Conservation (phyloP, 352 stramenopile species). For the Pythium sp. region DNA sequence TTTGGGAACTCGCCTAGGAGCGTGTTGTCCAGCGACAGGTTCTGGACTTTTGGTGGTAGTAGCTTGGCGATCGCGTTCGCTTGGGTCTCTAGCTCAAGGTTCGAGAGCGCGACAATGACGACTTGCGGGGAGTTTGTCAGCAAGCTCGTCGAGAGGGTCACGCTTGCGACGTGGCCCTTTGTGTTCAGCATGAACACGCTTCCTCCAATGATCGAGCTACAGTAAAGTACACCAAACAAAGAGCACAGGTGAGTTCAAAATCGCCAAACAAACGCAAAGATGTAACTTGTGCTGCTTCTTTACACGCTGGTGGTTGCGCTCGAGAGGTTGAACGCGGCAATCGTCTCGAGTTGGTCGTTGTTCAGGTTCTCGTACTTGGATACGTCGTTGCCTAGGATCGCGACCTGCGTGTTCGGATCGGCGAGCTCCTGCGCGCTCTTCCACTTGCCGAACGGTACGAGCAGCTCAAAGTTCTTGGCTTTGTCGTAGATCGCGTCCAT, state of each 20-base stretch:
- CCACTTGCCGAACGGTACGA: constrained; percentile 8
- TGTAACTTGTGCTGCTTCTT: not conserved
- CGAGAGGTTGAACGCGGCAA: not conserved
- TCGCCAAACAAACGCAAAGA: too few species aligned
- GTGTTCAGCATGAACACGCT: not conserved
- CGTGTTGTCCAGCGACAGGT: constrained; percentile 1
- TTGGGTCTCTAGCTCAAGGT: not conserved
- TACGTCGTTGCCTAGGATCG: not conserved
- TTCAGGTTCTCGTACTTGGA: not conserved
- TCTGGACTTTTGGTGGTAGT: not conserved
- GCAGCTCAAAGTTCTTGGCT: not conserved
- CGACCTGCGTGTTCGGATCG: not conserved
- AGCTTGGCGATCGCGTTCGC: not conserved
- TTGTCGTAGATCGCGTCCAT: not conserved
- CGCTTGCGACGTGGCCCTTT: not conserved
- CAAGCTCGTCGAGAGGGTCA: not conserved
- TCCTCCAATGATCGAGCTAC: not conserved
- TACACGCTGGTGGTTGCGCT: not conserved
- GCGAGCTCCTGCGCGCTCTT: constrained; percentile 6
- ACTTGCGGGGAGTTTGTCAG: not conserved
- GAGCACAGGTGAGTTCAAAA: too few species aligned
- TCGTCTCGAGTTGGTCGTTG: not conserved
- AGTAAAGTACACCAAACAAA: too few species aligned
- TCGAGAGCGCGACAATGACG: not conserved
- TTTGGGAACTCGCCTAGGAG: not conserved